phyloP scores from a whole-genome alignment of 2,329 filamentous ascomycete species.

The Colletotrichum shisoi region DNA sequence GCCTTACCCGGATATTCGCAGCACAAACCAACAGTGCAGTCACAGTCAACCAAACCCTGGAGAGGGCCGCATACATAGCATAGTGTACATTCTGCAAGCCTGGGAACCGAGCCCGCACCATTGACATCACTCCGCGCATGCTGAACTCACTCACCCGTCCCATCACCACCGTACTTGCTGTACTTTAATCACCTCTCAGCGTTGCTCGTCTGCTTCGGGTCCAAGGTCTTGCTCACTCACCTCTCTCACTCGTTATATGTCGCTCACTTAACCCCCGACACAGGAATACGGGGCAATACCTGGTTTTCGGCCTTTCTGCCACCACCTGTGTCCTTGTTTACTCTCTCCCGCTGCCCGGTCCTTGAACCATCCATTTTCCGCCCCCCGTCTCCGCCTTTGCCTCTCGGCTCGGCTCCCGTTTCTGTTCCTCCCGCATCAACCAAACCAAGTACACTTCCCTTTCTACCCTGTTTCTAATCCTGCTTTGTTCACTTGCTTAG shows the following conservation, averaged over 20 bases:
- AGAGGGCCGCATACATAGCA: neutral
- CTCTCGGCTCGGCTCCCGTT: constrained; percentile 26
- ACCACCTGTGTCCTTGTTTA: neutral
- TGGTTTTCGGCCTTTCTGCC: neutral
- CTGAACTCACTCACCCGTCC: neutral
- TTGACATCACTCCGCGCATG: constrained; percentile 30
- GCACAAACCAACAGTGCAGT: neutral
- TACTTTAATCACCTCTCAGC: constrained; percentile 1
- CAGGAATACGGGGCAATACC: neutral
- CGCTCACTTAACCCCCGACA: neutral
- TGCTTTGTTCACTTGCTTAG: neutral
- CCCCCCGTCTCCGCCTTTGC: constrained; percentile 27
- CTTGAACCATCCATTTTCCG: constrained; percentile 17
- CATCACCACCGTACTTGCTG: neutral
- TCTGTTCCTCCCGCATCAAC: constrained; percentile 16
- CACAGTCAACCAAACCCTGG: neutral
- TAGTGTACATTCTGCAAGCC: neutral
- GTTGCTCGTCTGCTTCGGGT: neutral
- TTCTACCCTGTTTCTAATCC: neutral
- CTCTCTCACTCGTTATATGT: neutral
- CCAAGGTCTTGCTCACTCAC: neutral
- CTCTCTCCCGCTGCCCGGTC: neutral
- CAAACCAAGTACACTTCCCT: constrained; percentile 2
- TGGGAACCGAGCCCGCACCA: constrained; percentile 24
- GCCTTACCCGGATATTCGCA: neutral